Conservation (phyloP, 305 asterid genomes). For the Rubia occidens region DNA sequence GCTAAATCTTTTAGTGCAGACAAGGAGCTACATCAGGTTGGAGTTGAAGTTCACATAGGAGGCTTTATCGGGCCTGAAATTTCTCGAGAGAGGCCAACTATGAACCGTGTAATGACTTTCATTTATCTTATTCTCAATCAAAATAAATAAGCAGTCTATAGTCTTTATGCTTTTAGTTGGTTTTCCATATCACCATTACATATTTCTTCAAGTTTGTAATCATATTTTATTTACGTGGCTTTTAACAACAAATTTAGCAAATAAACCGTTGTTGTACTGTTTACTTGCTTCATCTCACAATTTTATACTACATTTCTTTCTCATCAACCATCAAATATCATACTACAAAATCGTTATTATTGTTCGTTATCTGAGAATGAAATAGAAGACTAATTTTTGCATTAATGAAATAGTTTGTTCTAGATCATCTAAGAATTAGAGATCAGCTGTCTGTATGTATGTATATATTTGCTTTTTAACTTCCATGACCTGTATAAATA, state of each 20-base stretch:
- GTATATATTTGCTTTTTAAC: neutral
- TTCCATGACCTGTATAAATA: neutral
- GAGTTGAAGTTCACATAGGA: constrained; percentile 41
- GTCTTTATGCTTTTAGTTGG: neutral
- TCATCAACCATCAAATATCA: too few species aligned
- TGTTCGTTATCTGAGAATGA: neutral
- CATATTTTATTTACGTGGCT: too few species aligned
- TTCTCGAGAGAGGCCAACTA: constrained; percentile 50
- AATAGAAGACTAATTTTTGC: neutral
- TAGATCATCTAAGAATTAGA: neutral
- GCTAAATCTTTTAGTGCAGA: too few species aligned
- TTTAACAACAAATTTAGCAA: too few species aligned
- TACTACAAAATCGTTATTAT: too few species aligned
- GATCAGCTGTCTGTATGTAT: neutral
- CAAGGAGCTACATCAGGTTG: constrained; percentile 11
- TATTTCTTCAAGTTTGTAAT: too few species aligned
- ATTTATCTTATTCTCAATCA: neutral
- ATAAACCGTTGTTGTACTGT: too few species aligned
- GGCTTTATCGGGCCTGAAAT: constrained; percentile 78
- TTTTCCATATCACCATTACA: constrained; percentile 3
- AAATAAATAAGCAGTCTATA: neutral
- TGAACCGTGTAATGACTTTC: constrained; percentile 1
- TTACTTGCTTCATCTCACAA: too few species aligned
- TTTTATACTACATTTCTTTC: too few species aligned
- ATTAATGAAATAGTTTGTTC: neutral